Evolutionary conservation across 2,329 filamentous ascomycete genomes (phyloP), one percentile per base, ranked within the genome.

Genomic region (Microsporum audouinii): DNA sequence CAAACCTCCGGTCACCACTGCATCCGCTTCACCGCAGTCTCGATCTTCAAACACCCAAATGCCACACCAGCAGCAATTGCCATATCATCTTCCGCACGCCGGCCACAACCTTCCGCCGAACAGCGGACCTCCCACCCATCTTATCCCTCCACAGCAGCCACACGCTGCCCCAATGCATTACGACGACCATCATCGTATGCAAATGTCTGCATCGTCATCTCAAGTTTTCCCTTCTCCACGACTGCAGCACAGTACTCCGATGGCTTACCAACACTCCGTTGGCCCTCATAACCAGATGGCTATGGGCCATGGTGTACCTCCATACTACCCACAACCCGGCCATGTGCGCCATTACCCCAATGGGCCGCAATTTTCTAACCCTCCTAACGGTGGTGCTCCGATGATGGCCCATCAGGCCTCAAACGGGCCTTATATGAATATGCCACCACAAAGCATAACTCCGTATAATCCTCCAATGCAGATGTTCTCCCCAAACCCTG

Each of bases 171-270:
- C 83, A 2, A 88, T 86, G 66, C 89, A 86, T 68, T 86, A 85
- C 62, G 85, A 86, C 66, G 91, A 95, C 66, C 88, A 91, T 62
- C 89, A 91, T 69, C 84, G 91, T 58, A 95, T 96, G 88, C 82
- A 84, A 66, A 88, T 94, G 76, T 89, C 88, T 62, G 88, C 86
- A 5, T 91, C 87, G 66, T 91, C 88, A 29, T 86, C 86, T 2
- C 90, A 91, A 68, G 89, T 90, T 2, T 94, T 90, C 72, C 87
- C 89, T 6, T 96, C 91, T 14, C 91, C 92, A 57, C 85, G 91
- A 58, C 82, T 91, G 67, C 82, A 84, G 58, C 87, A 86, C 65
- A 81, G 67, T 47, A 63, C 84, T 14, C 84, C 85, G 34, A 83
- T 89, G 72, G 82, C 83, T 2, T 91, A 91, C 66, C 82, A 83